A percentile compares a stretch with the other conserved stretches of the same genome.
Conservation (phyloP, 441 rosid genomes). For the Erysimum cheiri region DNA sequence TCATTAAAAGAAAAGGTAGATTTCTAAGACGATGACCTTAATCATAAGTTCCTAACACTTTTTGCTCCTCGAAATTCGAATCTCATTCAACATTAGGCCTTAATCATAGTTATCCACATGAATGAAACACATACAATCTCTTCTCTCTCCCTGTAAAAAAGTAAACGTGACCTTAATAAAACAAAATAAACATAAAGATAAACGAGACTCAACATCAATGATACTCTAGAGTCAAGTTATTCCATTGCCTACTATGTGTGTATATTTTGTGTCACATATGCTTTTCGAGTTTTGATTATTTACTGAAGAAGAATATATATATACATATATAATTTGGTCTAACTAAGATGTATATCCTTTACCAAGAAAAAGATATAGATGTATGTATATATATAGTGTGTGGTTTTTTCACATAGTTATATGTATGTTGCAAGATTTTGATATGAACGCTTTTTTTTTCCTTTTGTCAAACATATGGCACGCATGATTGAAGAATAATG, state of each 20-base stretch:
- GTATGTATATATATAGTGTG: neutral
- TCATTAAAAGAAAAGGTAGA: slow-evolving; percentile 34
- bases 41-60: slow-evolving; percentile 47
- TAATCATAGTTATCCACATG: slow-evolving; percentile 40
- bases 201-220: neutral
- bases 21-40: slow-evolving; percentile 43
- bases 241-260: slow-evolving; percentile 6
- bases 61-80: slow-evolving; percentile 33
- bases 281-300: neutral
- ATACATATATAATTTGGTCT: too few species aligned
- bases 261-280: neutral
- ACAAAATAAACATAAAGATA: neutral
- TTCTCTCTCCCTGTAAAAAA: slow-evolving; percentile 3
- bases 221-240: slow-evolving; percentile 7
- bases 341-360: neutral
- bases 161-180: neutral
- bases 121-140: slow-evolving; percentile 2
- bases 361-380: neutral
- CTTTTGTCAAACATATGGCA: neutral
- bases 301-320: neutral
- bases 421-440: slow-evolving; percentile 20
- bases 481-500: slow-evolving; percentile 45
- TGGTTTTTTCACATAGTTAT: slow-evolving; percentile 12
- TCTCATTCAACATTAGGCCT: slow-evolving; percentile 35
- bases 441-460: neutral